Conservation (phyloP, 2,329 filamentous ascomycete species). For the Stemphylium beticola region DNA sequence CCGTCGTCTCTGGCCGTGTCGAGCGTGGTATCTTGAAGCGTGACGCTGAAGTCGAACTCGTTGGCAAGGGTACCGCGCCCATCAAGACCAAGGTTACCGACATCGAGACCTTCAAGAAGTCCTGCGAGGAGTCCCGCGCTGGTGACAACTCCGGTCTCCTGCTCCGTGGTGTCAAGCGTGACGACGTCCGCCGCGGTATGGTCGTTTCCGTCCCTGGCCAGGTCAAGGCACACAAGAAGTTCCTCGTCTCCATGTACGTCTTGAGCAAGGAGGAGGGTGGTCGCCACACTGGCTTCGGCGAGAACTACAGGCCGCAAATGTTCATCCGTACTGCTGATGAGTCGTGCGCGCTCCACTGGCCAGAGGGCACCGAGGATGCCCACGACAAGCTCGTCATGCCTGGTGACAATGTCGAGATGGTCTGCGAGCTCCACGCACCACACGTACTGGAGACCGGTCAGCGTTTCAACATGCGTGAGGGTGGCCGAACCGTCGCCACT, state of each 20-base stretch:
- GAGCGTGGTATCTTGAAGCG: slow-evolving; percentile 94
- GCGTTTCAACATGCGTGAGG: slow-evolving; percentile 98
- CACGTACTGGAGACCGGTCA: slow-evolving; percentile 89
- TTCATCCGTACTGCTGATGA: slow-evolving; percentile 90
- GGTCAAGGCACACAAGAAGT: slow-evolving; percentile 87
- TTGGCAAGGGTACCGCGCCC: slow-evolving; percentile 79
- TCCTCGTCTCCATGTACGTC: slow-evolving; percentile 95
- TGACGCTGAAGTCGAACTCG: slow-evolving; percentile 91
- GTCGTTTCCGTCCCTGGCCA: slow-evolving; percentile 83
- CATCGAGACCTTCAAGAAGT: slow-evolving; percentile 99
- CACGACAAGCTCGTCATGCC: slow-evolving; percentile 88
- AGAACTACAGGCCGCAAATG: slow-evolving; percentile 97
- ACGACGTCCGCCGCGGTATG: slow-evolving; percentile 95
- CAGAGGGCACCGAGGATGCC: slow-evolving; percentile 77
- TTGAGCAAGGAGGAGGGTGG: slow-evolving; percentile 98
- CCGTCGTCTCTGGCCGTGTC: slow-evolving; percentile 94
- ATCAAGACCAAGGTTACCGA: slow-evolving; percentile 99
- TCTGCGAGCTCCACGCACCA: slow-evolving; percentile 82
- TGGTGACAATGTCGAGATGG: slow-evolving; percentile 98
- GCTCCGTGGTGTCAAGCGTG: slow-evolving; percentile 92
- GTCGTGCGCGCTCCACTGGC: slow-evolving; percentile 80
- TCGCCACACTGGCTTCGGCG: slow-evolving; percentile 91
- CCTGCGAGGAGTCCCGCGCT: slow-evolving; percentile 92
- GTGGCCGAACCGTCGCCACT: slow-evolving; percentile 67
- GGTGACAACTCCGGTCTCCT: slow-evolving; percentile 98